Percentiles rank a stretch among this genome's conserved stretches.
These are phyloP conservation scores for Hypoxylon trugodes DNA, from an alignment of 495 filamentous ascomycete genomes.

Conservation along the genomic window DNA sequence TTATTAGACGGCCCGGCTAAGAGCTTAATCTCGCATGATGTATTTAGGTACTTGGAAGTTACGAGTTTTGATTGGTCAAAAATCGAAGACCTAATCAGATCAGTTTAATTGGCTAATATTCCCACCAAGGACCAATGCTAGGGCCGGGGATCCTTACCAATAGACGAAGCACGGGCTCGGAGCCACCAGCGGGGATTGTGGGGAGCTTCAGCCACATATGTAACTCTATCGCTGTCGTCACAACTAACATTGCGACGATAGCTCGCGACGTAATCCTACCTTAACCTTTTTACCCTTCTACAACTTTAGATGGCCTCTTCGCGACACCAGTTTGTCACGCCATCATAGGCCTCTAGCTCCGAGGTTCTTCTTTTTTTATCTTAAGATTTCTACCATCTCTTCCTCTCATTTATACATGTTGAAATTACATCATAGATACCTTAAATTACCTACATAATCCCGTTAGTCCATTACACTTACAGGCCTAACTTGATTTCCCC, in stretches of 20 bases:
- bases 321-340: constrained; percentile 19
- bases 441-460: not conserved
- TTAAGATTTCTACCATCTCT: constrained; percentile 9
- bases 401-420: constrained; percentile 32
- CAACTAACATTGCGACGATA: constrained; percentile 19
- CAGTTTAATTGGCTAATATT: constrained; percentile 7
- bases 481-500: constrained; percentile 1
- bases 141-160: constrained; percentile 12
- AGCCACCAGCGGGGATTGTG: constrained; percentile 8
- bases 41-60: not conserved
- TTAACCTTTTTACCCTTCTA: constrained; percentile 8
- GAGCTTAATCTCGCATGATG: not conserved
- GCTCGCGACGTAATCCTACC: constrained; percentile 25
- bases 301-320: constrained; percentile 24
- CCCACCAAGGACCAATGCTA: constrained; percentile 1
- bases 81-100: constrained; percentile 16
- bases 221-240: constrained; percentile 34
- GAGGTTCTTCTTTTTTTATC: constrained; percentile 20
- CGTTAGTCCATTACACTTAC: not conserved
- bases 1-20: constrained; percentile 22
- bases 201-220: constrained; percentile 42
- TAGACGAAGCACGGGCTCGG: constrained; percentile 8
- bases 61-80: not conserved
- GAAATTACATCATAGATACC: not conserved
- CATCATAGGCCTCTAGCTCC: constrained; percentile 28